Percentiles rank a stretch among this genome's conserved stretches.
Conservation (phyloP, 83 land plant genomes). For the Picea engelmannii region DNA sequence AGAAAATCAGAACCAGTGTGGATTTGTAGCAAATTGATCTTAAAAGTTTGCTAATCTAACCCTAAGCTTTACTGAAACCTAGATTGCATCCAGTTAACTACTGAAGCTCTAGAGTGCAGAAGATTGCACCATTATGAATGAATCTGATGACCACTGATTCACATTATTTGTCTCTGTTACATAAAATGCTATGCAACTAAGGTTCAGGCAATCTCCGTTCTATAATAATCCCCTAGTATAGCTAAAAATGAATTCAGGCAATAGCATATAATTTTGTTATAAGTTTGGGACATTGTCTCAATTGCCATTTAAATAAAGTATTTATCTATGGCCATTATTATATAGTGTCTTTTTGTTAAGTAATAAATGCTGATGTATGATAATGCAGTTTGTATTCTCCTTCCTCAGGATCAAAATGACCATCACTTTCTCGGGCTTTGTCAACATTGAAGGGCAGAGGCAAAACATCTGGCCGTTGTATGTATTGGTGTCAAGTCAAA, state of each 20-base stretch:
- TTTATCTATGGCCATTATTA: background rate
- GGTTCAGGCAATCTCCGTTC: background rate
- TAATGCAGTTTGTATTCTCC: background rate
- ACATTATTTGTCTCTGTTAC: background rate
- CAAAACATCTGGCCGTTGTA: constrained; percentile 49
- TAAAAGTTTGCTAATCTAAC: background rate
- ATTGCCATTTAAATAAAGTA: background rate
- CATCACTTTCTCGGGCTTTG: constrained; percentile 34
- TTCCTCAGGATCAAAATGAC: constrained; percentile 54
- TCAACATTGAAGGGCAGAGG: constrained; percentile 22
- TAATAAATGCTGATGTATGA: background rate
- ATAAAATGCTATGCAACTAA: background rate
- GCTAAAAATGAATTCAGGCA: background rate
- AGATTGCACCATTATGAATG: background rate
- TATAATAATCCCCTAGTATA: background rate
- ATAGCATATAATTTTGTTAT: background rate
- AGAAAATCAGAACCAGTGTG: too few relatives aligned
- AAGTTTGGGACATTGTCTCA: background rate
- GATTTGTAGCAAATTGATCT: too few relatives aligned
- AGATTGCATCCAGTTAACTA: background rate
- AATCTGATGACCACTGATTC: background rate
- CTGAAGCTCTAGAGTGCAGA: background rate
- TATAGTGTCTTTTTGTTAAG: background rate
- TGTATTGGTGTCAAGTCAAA: constrained; percentile 42
- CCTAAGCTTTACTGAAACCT: background rate